Evolutionary conservation across 2,329 filamentous ascomycete genomes (phyloP), one percentile per base, ranked within the genome.

Genomic region (Blastomyces silverae): DNA sequence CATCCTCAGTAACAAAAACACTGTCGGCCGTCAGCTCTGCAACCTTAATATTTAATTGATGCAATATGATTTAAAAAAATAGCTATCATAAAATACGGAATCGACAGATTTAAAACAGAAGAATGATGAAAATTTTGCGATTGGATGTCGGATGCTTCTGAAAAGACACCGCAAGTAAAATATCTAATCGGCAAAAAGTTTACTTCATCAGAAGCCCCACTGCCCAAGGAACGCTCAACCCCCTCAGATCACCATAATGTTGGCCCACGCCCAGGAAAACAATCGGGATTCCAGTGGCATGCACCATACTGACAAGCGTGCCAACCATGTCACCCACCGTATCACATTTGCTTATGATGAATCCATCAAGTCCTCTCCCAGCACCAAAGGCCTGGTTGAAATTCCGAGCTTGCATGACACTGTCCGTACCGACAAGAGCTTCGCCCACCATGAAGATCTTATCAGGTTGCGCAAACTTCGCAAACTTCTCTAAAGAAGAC

Each of bases 321-420:
- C 88, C 92, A 55, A 97, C 92, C 92, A 97, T 97, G 79, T 97
- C 93, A n/a, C 94, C 95, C 48, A 99, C 95, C 0, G 94, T 99
- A 79, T 99, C 94, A 76, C 94, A 97, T 79, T 99, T 99, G 66
- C 89, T 93, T 71, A 99, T 97, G 74, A 99, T 96, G 78, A 99
- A 99, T 6, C 94, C 94, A 78, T 99, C 95, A 48, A 99, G 83
- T 37, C 85, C 85, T 65, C 93, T 83, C 17, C 87, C 87, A 5
- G 85, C 82, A 42, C 94, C 95, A 78, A 99, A 97, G 1, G 91
- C 90, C 48, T 88, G 87, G 74, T 97, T 97, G 81, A 99, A 99
- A 79, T 97, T 97, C 72, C 92, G 85, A 3, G 95, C 94, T 79
- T 99, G 94, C 59, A 92, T 91, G 28, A 99, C 94, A 3, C 89